Percentiles rank a stretch among this genome's conserved stretches.
Conservation (phyloP, 345 rosid genomes). For the Firmiana major region DNA sequence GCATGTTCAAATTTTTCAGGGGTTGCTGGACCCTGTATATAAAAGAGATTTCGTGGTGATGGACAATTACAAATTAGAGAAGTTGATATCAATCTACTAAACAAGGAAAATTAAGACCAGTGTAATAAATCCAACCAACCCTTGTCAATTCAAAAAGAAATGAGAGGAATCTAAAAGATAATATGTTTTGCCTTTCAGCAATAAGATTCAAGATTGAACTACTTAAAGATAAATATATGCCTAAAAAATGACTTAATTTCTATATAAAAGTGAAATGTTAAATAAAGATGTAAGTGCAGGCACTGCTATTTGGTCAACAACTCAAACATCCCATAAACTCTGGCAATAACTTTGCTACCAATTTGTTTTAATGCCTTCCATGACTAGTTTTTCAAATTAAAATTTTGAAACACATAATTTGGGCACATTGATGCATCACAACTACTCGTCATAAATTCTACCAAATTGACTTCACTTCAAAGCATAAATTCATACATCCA, state of each 20-base stretch:
- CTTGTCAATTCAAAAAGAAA: background rate
- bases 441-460: background rate
- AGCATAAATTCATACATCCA: constrained; percentile 6
- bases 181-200: background rate
- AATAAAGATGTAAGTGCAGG: background rate
- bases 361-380: background rate
- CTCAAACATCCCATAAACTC: background rate
- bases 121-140: background rate
- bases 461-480: background rate
- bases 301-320: background rate
- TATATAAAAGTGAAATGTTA: background rate
- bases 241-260: background rate
- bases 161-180: background rate
- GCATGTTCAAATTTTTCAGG: constrained; percentile 71
- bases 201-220: background rate
- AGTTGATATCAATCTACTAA: background rate
- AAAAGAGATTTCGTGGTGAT: background rate
- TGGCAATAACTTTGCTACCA: background rate
- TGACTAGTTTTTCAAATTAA: background rate
- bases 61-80: background rate
- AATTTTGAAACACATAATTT: background rate
- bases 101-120: background rate
- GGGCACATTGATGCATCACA: constrained; percentile 1
- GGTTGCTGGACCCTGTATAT: constrained; percentile 76
- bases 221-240: background rate